A percentile compares a stretch with the other conserved stretches of the same genome.
These are phyloP conservation scores for Mycena alexandri DNA, from an alignment of 768 basidiomycete species.

Conservation along the genomic window DNA sequence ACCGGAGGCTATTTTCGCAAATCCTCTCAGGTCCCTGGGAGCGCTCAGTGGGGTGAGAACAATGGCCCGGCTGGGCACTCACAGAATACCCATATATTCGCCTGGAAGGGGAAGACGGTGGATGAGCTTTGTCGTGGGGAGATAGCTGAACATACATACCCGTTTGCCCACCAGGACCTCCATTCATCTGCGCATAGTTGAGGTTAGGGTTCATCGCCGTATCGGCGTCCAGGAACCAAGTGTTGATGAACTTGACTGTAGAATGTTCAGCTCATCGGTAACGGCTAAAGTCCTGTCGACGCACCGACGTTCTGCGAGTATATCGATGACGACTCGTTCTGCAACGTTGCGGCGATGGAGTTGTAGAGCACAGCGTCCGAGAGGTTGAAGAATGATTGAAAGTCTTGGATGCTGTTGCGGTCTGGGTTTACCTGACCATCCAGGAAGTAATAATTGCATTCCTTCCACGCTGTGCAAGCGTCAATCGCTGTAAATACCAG, in stretches of 20 bases:
- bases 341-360: conserved; percentile 65
- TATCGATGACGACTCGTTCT: conserved; percentile 47
- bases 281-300: conserved; percentile 15
- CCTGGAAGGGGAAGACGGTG: not conserved
- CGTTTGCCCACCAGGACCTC: conserved; percentile 52
- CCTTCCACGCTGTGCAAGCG: conserved; percentile 51
- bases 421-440: conserved; percentile 78
- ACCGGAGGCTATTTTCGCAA: conserved; percentile 67
- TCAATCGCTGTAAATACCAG: not conserved
- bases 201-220: conserved; percentile 77
- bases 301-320: conserved; percentile 59
- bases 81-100: conserved; percentile 64
- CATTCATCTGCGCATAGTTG: conserved; percentile 65
- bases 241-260: conserved; percentile 59
- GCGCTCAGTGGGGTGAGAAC: not conserved
- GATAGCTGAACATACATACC: conserved; percentile 46
- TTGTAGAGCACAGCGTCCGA: conserved; percentile 74
- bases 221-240: conserved; percentile 70
- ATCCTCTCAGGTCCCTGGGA: conserved; percentile 66
- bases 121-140: not conserved
- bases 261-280: not conserved
- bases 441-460: too few relatives aligned
- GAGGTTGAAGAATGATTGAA: conserved; percentile 65
- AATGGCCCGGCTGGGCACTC: conserved; percentile 38
- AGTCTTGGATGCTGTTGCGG: conserved; percentile 64